Percentiles rank a stretch among this genome's conserved stretches.
phyloP scores from a whole-genome alignment of 306 rosid species.

The Quercus parvula region DNA sequence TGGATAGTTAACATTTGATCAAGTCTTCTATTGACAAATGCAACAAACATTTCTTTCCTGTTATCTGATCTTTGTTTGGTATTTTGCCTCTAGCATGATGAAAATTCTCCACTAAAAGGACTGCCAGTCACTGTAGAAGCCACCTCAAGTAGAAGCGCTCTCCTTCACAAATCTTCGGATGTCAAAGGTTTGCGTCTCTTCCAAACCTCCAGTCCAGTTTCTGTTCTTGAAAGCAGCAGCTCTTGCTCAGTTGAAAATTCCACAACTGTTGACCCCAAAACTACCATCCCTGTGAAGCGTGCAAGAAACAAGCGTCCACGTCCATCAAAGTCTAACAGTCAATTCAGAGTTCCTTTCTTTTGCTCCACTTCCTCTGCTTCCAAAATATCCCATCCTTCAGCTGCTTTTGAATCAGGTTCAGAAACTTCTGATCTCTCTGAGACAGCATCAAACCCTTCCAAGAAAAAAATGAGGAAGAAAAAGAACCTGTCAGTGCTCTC shows the following conservation, averaged over 20 bases:
- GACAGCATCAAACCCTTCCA: conserved; percentile 21
- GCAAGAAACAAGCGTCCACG: conserved; percentile 62
- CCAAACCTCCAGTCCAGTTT: conserved; percentile 66
- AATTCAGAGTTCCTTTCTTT: conserved; percentile 29
- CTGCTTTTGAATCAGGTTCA: conserved; percentile 34
- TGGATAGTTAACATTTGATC: background rate
- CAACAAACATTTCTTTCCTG: background rate
- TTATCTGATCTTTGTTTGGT: background rate
- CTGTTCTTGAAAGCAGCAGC: conserved; percentile 66
- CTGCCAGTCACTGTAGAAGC: conserved; percentile 27
- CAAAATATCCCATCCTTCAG: conserved; percentile 8
- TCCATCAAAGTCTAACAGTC: conserved; percentile 31
- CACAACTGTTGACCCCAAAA: conserved; percentile 28
- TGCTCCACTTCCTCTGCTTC: conserved; percentile 11
- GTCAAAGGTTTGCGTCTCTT: conserved; percentile 40
- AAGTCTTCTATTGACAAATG: background rate
- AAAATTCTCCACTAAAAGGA: conserved; percentile 3
- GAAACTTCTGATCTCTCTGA: conserved; percentile 15
- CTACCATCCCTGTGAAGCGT: conserved; percentile 43
- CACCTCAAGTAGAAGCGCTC: conserved; percentile 24
- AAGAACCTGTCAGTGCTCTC: conserved; percentile 33
- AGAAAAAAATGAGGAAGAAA: conserved; percentile 36
- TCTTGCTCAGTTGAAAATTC: conserved; percentile 55
- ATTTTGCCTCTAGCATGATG: conserved; percentile 21
- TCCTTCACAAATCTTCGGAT: conserved; percentile 21